Evolutionary conservation across 1,284 basidiomycete genomes (phyloP).

Genomic region (Marasmius tenuissimus): DNA sequence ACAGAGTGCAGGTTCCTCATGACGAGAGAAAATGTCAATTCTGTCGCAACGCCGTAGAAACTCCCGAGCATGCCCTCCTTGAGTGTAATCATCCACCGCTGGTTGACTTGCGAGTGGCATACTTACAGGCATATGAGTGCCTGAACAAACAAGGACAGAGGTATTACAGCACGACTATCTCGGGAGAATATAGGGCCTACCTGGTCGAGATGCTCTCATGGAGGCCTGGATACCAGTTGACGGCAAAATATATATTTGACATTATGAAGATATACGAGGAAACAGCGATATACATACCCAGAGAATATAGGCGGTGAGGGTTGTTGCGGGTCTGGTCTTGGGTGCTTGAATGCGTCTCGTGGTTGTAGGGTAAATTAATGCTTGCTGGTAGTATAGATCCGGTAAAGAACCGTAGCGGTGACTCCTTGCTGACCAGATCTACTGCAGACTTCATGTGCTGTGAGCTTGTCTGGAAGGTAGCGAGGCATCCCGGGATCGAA

Average conservation of each 20-base stretch:
- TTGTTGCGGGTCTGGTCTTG: background rate
- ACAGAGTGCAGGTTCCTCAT: background rate
- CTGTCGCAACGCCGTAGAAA: background rate
- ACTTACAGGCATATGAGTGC: no score
- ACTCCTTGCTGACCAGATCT: no score
- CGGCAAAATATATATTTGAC: background rate
- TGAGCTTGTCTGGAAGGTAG: no score
- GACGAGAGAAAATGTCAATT: background rate
- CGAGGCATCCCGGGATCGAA: background rate
- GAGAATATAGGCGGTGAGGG: background rate
- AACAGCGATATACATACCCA: background rate
- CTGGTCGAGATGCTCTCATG: background rate
- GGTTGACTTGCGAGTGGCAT: no score
- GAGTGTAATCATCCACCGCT: background rate
- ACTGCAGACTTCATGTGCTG: no score
- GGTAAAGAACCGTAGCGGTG: no score
- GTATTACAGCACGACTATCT: background rate
- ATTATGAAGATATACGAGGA: background rate
- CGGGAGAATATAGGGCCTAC: background rate
- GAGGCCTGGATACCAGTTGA: background rate
- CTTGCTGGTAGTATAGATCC: no score
- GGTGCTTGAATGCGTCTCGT: no score
- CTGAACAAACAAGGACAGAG: no score
- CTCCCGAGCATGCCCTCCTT: background rate
- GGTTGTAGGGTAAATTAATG: no score